phyloP scores from a whole-genome alignment of 345 rosid genomes.

The Boechera stricta region DNA sequence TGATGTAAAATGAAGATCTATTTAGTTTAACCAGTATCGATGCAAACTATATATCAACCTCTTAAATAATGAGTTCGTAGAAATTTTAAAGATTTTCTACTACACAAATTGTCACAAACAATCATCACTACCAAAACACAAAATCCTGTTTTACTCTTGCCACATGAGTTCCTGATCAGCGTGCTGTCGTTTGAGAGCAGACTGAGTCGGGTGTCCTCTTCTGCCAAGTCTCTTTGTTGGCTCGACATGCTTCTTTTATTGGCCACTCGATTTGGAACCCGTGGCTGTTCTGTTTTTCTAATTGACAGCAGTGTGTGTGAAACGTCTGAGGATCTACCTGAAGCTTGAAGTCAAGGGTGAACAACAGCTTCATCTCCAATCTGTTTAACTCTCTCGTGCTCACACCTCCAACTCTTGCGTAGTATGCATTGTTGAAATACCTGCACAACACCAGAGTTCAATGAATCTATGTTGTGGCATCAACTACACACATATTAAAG shows the following conservation, averaged over 20 bases:
- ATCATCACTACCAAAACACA: constrained; percentile 31
- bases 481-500: constrained; percentile 10
- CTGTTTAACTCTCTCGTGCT: constrained; percentile 78
- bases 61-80: constrained; percentile 15
- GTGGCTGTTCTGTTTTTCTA: constrained; percentile 59
- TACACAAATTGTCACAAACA: constrained; percentile 28
- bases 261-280: constrained; percentile 40
- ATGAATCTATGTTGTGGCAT: neutral
- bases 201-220: constrained; percentile 34
- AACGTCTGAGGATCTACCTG: constrained; percentile 73
- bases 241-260: constrained; percentile 34
- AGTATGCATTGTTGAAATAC: constrained; percentile 86
- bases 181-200: constrained; percentile 40
- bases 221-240: constrained; percentile 38
- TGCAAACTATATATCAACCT: constrained; percentile 6
- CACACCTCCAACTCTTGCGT: constrained; percentile 92
- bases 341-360: constrained; percentile 81
- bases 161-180: constrained; percentile 26
- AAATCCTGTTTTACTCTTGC: constrained; percentile 21
- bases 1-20: constrained; percentile 18
- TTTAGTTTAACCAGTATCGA: neutral
- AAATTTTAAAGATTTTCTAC: neutral
- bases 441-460: constrained; percentile 50
- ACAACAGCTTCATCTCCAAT: constrained; percentile 84
- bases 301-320: constrained; percentile 57